Evolutionary conservation across 495 filamentous ascomycete species (phyloP).

Genomic region (Neurospora sp.): DNA sequence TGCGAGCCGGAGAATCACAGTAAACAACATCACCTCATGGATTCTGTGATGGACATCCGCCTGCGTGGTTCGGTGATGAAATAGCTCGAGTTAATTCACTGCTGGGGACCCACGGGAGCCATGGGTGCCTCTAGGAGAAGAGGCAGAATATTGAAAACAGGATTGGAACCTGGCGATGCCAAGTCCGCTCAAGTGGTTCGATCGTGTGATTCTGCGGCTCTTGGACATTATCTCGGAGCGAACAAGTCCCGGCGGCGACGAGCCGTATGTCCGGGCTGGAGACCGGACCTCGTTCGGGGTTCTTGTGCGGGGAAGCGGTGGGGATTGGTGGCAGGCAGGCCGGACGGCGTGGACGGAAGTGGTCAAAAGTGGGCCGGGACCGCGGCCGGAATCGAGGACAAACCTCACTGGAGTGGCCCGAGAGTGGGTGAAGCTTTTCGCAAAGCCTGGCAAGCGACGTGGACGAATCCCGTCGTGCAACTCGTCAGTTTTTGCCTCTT

Average conservation of each 20-base stretch:
- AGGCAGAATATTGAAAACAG: neutral
- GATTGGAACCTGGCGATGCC: neutral
- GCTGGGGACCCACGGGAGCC: neutral
- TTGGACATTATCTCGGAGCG: neutral
- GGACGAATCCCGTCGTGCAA: neutral
- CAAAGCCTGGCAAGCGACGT: neutral
- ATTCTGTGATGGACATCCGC: no score
- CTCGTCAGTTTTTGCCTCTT: neutral
- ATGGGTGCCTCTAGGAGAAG: neutral
- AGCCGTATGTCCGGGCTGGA: neutral
- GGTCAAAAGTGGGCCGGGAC: neutral
- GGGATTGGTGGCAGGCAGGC: neutral
- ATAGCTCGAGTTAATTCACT: no score
- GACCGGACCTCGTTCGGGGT: neutral
- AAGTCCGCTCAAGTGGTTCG: neutral
- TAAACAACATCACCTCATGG: no score
- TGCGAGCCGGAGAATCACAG: no score
- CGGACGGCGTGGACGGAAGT: neutral
- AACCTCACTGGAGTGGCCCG: neutral
- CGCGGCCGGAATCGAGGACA: neutral
- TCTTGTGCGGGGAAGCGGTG: neutral
- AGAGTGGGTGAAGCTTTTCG: neutral
- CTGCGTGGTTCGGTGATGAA: no score
- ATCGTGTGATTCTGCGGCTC: neutral
- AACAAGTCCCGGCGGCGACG: neutral